phyloP scores from a whole-genome alignment of 306 rosid genomes.

The Datisca glomerata region DNA sequence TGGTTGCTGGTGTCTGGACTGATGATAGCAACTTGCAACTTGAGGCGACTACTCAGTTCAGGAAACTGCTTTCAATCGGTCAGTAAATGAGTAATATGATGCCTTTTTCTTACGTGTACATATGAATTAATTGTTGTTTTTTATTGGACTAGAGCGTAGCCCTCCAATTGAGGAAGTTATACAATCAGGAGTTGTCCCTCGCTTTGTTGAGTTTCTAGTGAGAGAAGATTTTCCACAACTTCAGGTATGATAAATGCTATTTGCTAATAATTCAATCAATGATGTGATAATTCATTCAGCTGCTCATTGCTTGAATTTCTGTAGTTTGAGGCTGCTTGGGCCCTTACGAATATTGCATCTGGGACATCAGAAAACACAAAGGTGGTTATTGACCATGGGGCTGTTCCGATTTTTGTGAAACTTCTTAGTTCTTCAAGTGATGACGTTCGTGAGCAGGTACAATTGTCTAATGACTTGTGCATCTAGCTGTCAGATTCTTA shows the following conservation, averaged over 20 bases:
- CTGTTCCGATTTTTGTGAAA: slow-evolving; percentile 79
- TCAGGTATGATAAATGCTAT: slow-evolving; percentile 38
- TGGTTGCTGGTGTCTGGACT: slow-evolving; percentile 87
- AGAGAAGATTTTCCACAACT: slow-evolving; percentile 82
- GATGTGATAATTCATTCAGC: neutral
- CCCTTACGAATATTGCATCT: slow-evolving; percentile 88
- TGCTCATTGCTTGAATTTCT: slow-evolving; percentile 9
- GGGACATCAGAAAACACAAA: slow-evolving; percentile 91
- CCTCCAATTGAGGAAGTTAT: slow-evolving; percentile 95
- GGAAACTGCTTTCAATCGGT: slow-evolving; percentile 97
- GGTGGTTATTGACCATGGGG: slow-evolving; percentile 81
- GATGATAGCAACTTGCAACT: slow-evolving; percentile 68
- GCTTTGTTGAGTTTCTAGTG: slow-evolving; percentile 71
- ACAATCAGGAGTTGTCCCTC: slow-evolving; percentile 85
- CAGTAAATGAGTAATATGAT: slow-evolving; percentile 7
- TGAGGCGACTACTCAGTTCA: slow-evolving; percentile 87
- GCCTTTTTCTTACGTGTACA: neutral
- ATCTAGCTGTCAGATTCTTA: neutral
- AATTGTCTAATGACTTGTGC: neutral
- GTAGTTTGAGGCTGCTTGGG: slow-evolving; percentile 99
- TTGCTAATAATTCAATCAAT: neutral
- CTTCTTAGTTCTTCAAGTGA: slow-evolving; percentile 83
- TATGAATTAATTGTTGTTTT: neutral
- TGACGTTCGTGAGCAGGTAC: slow-evolving; percentile 94
- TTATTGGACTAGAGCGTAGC: slow-evolving; percentile 46